Percentiles rank a stretch among this genome's conserved stretches.
phyloP scores from a whole-genome alignment of 805 yeast genomes.

The Wickerhamiella kazuoi region DNA sequence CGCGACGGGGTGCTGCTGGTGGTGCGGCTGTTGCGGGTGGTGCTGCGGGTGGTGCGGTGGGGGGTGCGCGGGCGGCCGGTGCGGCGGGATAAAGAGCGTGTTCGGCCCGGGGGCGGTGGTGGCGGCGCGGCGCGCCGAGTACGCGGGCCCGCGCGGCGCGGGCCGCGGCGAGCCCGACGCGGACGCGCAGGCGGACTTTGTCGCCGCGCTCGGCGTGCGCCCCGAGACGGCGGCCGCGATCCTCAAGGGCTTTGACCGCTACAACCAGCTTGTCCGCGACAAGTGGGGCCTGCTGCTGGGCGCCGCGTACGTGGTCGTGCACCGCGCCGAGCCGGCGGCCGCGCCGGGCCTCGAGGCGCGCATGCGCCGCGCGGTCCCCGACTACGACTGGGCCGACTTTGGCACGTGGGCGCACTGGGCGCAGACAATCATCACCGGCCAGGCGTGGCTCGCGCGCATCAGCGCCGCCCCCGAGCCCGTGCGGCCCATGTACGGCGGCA shows the following conservation, averaged over 20 bases:
- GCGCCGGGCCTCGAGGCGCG: slow-evolving; percentile 3
- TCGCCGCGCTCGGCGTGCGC: slow-evolving; percentile 5
- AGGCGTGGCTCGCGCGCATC: slow-evolving; percentile 18
- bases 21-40: no score
- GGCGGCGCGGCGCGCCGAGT: background rate
- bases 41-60: no score
- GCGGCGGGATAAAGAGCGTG: no score
- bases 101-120: no score
- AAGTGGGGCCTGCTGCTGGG: slow-evolving; percentile 22
- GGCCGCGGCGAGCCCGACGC: slow-evolving; percentile 4
- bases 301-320: slow-evolving; percentile 15
- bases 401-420: slow-evolving; percentile 22
- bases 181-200: slow-evolving; percentile 3
- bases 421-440: slow-evolving; percentile 20
- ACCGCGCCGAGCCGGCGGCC: slow-evolving; percentile 17
- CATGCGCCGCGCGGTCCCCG: slow-evolving; percentile 3
- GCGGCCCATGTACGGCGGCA: slow-evolving; percentile 7
- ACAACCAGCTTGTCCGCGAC: slow-evolving; percentile 19
- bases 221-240: slow-evolving; percentile 9
- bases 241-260: slow-evolving; percentile 15
- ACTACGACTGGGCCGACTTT: slow-evolving; percentile 7
- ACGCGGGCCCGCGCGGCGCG: slow-evolving; percentile 1
- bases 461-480: slow-evolving; percentile 12
- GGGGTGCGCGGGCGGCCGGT: no score
- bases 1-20: no score